These are phyloP conservation scores for Aspergillus nanangensis DNA, from an alignment of 495 filamentous ascomycete species.

Conservation along the genomic window DNA sequence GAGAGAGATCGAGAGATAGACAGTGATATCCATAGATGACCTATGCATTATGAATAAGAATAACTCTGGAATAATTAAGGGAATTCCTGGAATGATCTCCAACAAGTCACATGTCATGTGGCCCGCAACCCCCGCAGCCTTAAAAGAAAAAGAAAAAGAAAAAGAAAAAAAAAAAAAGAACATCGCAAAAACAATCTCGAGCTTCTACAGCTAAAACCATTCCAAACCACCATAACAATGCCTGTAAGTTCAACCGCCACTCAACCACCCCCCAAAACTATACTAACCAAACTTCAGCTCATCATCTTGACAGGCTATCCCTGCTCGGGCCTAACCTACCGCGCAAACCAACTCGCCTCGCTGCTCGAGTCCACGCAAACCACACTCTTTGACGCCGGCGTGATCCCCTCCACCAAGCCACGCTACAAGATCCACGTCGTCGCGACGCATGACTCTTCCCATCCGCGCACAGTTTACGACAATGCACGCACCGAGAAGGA, in stretches of 20 bases:
- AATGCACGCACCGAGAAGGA: conserved; percentile 79
- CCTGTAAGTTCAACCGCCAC: conserved; percentile 20
- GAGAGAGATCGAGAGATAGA: conserved; percentile 2
- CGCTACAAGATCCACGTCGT: conserved; percentile 55
- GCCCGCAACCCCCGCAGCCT: conserved; percentile 18
- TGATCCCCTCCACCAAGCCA: conserved; percentile 44
- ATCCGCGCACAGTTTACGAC: conserved; percentile 45
- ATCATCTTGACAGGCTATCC: conserved; percentile 91
- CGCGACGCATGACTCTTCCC: conserved; percentile 44
- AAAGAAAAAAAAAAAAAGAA: conserved; percentile 1
- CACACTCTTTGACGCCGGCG: conserved; percentile 50
- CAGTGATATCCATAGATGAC: too few species aligned
- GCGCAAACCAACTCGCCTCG: conserved; percentile 69
- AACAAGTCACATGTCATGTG: conserved; percentile 33
- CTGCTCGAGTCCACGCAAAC: conserved; percentile 37
- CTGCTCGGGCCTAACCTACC: conserved; percentile 86
- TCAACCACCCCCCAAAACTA: background rate
- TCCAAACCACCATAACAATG: conserved; percentile 21
- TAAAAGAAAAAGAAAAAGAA: too few species aligned
- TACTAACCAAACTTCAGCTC: conserved; percentile 52
- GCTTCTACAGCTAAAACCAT: conserved; percentile 12
- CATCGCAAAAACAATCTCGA: background rate
- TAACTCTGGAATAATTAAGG: too few species aligned
- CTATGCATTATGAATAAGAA: too few species aligned
- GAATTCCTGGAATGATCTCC: background rate